A percentile compares a stretch with the other conserved stretches of the same genome.
These are phyloP conservation scores for Malania oleifera DNA, from an alignment of 164 flowering plant genomes.

Conservation along the genomic window DNA sequence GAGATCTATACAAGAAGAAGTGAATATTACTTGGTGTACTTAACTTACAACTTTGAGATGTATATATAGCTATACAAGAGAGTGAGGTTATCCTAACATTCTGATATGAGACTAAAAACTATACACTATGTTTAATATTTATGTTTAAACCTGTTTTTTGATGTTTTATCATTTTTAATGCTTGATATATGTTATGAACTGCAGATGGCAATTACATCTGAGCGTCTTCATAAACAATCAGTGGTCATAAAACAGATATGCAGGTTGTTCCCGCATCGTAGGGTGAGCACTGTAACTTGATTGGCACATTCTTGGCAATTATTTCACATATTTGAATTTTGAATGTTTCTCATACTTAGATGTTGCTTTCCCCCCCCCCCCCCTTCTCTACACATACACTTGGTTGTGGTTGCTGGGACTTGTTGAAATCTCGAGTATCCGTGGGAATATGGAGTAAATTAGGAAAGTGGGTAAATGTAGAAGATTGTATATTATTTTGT, in stretches of 20 bases:
- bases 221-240: conserved; percentile 87
- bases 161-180: neutral
- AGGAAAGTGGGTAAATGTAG: no score
- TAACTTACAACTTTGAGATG: no score
- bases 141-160: no score
- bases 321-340: neutral
- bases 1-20: no score
- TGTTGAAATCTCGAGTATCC: no score
- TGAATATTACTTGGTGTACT: no score
- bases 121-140: no score
- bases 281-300: conserved; percentile 39
- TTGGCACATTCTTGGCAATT: neutral
- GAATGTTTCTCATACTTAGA: neutral
- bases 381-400: neutral
- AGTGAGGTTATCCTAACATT: no score
- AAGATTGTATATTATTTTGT: no score
- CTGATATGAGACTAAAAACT: no score
- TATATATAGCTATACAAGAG: no score
- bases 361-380: neutral
- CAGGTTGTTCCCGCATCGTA: conserved; percentile 89
- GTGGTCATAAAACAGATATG: conserved; percentile 84
- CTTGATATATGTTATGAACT: conserved; percentile 14
- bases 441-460: no score
- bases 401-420: neutral
- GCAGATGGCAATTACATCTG: conserved; percentile 90